Evolutionary conservation across 306 rosid genomes (phyloP).

Genomic region (Albizia julibrissin): DNA sequence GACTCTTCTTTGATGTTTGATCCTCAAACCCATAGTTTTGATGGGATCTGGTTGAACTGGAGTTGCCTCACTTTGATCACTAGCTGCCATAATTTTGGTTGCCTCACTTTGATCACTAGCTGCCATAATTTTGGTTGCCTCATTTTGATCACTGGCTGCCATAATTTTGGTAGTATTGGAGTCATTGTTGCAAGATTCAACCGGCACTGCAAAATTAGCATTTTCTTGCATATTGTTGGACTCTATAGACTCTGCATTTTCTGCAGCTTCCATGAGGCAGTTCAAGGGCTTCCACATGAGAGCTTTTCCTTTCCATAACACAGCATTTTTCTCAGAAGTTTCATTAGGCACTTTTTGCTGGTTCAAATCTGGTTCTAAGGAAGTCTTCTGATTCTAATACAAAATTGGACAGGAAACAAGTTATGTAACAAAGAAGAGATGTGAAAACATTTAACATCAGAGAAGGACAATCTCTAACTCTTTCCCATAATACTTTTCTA

Average conservation of each 20-base stretch:
- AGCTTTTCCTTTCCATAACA: slow-evolving; percentile 31
- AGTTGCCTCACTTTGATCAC: slow-evolving; percentile 24
- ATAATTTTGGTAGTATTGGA: slow-evolving; percentile 12
- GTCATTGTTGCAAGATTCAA: slow-evolving; percentile 31
- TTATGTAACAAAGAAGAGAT: slow-evolving; percentile 12
- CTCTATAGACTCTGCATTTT: slow-evolving; percentile 21
- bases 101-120: slow-evolving; percentile 22
- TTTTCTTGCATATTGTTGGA: slow-evolving; percentile 27
- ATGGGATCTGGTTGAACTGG: slow-evolving; percentile 25
- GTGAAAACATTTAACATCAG: slow-evolving; percentile 5
- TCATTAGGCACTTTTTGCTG: slow-evolving; percentile 28
- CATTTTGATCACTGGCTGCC: slow-evolving; percentile 19
- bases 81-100: not conserved
- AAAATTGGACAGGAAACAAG: slow-evolving; percentile 22
- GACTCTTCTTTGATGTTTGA: slow-evolving; percentile 26
- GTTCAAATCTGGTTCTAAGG: slow-evolving; percentile 33
- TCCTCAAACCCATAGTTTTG: slow-evolving; percentile 22
- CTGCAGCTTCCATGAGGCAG: slow-evolving; percentile 37
- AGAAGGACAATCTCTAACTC: not conserved
- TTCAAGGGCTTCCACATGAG: slow-evolving; percentile 33
- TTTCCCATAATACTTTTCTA: not conserved
- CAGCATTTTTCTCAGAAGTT: slow-evolving; percentile 21
- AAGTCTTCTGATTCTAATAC: slow-evolving; percentile 38
- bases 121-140: slow-evolving; percentile 6
- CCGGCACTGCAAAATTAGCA: slow-evolving; percentile 20